Conservation (phyloP, 2,329 filamentous ascomycete species). For the Lecanicillium sp. region DNA sequence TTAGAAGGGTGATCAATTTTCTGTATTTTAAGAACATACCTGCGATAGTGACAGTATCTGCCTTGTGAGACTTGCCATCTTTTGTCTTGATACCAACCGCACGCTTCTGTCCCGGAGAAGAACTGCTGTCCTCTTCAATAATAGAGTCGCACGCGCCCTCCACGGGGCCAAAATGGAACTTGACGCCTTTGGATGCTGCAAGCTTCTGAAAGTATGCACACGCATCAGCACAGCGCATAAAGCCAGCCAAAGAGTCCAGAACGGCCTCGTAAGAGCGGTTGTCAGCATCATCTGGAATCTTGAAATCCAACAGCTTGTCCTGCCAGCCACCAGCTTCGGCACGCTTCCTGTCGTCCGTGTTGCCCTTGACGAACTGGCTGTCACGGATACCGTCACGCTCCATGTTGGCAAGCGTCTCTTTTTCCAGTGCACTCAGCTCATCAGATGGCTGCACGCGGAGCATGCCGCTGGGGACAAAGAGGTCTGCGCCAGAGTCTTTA, state of each 20-base stretch:
- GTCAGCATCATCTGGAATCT: conserved; percentile 11
- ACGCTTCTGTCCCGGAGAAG: conserved; percentile 8
- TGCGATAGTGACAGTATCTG: conserved; percentile 17
- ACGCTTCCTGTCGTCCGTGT: conserved; percentile 11
- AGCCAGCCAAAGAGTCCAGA: conserved; percentile 15
- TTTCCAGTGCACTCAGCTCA: conserved; percentile 13
- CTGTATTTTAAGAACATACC: conserved; percentile 10
- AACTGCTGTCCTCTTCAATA: conserved; percentile 9
- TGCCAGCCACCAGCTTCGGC: conserved; percentile 13
- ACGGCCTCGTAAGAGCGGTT: conserved; percentile 14
- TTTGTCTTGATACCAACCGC: conserved; percentile 13
- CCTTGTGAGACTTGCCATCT: conserved; percentile 12
- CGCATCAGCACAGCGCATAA: conserved; percentile 14
- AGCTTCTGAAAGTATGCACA: conserved; percentile 13
- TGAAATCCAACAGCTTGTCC: conserved; percentile 16
- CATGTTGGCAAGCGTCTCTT: conserved; percentile 16
- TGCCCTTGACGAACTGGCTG: conserved; percentile 16
- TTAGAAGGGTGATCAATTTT: neutral
- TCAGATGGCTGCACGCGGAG: conserved; percentile 16
- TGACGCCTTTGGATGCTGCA: conserved; percentile 16
- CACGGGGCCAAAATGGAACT: conserved; percentile 17
- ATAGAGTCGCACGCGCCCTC: conserved; percentile 16
- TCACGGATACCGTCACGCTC: conserved; percentile 15
- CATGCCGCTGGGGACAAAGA: conserved; percentile 17
- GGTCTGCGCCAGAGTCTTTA: conserved; percentile 5